Conservation (phyloP, 306 rosid genomes). For the Fragaria ananassa region DNA sequence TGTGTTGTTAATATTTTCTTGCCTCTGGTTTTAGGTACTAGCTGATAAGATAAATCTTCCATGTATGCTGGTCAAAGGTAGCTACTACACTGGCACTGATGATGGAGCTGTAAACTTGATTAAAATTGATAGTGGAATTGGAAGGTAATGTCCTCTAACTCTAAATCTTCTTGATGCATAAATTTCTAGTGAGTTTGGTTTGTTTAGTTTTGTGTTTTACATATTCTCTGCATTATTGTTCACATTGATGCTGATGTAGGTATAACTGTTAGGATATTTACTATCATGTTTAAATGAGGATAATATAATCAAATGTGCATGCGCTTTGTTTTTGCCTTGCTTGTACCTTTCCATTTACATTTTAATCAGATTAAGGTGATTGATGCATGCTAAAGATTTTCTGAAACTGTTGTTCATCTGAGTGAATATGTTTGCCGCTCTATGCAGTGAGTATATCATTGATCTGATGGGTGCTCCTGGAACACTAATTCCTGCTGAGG, state of each 20-base stretch:
- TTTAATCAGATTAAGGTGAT: slow-evolving; percentile 7
- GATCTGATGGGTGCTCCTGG: slow-evolving; percentile 99
- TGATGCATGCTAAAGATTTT: not conserved
- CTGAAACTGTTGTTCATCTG: slow-evolving; percentile 19
- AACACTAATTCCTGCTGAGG: slow-evolving; percentile 89
- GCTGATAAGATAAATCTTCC: slow-evolving; percentile 94
- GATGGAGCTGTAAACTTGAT: slow-evolving; percentile 96
- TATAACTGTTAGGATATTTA: slow-evolving; percentile 12
- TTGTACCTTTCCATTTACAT: not conserved
- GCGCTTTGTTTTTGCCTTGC: not conserved
- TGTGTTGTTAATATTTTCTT: slow-evolving; percentile 28
- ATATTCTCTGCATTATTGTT: not conserved
- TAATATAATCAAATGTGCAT: slow-evolving; percentile 6
- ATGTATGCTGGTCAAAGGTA: slow-evolving; percentile 95
- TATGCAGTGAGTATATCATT: slow-evolving; percentile 91
- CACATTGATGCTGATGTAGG: not conserved
- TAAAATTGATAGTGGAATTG: slow-evolving; percentile 78
- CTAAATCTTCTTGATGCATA: slow-evolving; percentile 4
- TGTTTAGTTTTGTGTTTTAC: slow-evolving; percentile 2
- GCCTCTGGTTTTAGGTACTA: slow-evolving; percentile 68
- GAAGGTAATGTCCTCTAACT: slow-evolving; percentile 56
- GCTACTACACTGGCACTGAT: slow-evolving; percentile 97
- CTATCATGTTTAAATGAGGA: slow-evolving; percentile 7
- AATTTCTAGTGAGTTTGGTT: slow-evolving; percentile 20
- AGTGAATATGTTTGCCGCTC: slow-evolving; percentile 32